phyloP scores from a whole-genome alignment of 805 yeast species.

The Lipomyces anomalus region DNA sequence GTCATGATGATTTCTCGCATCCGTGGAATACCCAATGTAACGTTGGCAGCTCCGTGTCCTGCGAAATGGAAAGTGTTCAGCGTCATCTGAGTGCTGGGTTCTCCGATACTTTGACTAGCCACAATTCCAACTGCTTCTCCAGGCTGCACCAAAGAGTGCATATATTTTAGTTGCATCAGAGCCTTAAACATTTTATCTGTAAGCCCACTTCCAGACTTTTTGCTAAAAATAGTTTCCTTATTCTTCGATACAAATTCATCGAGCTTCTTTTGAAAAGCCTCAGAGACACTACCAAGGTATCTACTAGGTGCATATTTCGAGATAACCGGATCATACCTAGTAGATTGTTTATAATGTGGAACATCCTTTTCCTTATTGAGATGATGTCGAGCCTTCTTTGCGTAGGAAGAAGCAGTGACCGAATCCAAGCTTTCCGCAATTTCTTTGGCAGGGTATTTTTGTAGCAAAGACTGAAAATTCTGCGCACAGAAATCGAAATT shows the following conservation, averaged over 20 bases:
- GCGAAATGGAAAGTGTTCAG: conserved; percentile 96
- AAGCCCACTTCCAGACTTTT: conserved; percentile 40
- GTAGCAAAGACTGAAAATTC: conserved; percentile 78
- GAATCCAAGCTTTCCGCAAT: conserved; percentile 69
- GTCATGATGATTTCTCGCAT: conserved; percentile 99
- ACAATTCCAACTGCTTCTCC: conserved; percentile 98
- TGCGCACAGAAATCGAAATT: conserved; percentile 90
- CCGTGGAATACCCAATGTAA: conserved; percentile 98
- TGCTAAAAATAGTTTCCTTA: conserved; percentile 15
- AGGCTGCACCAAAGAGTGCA: conserved; percentile 90
- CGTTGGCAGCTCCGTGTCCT: conserved; percentile 99
- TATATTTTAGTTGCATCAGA: conserved; percentile 95
- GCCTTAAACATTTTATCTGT: conserved; percentile 85
- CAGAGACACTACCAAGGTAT: conserved; percentile 89
- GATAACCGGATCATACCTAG: conserved; percentile 81
- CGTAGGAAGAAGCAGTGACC: conserved; percentile 70
- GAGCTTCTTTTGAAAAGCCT: conserved; percentile 73
- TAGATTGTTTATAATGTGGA: conserved; percentile 57
- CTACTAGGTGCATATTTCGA: conserved; percentile 82
- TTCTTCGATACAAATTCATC: conserved; percentile 44
- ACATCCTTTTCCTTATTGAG: conserved; percentile 49
- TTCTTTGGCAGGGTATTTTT: conserved; percentile 71
- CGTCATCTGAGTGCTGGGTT: conserved; percentile 99
- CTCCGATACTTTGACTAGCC: conserved; percentile 98
- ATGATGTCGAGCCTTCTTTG: conserved; percentile 74